Percentiles rank a stretch among this genome's conserved stretches.
Evolutionary conservation across 306 rosid species (phyloP).

Genomic region (Mimosa pudica): DNA sequence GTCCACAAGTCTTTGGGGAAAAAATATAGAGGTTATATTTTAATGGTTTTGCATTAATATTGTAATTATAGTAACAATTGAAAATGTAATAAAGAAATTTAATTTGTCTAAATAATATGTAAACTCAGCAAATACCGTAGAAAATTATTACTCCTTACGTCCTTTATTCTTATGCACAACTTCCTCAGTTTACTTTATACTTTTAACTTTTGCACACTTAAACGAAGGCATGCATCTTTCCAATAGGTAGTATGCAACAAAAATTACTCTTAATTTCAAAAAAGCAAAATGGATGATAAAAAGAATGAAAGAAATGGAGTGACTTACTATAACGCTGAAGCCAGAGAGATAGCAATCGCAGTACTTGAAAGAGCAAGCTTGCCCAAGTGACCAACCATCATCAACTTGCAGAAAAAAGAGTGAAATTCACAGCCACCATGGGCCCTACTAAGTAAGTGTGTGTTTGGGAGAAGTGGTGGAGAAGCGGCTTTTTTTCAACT

Average conservation of each 20-base stretch:
- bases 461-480: no score
- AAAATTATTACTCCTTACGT: neutral
- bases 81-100: no score
- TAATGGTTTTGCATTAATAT: no score
- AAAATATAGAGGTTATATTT: no score
- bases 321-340: constrained; percentile 60
- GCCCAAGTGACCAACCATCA: constrained; percentile 69
- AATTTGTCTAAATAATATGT: no score
- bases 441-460: constrained; percentile 58
- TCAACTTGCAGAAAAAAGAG: constrained; percentile 57
- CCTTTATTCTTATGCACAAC: neutral
- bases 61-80: no score
- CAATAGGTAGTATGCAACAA: neutral
- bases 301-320: neutral
- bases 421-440: constrained; percentile 55
- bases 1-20: no score
- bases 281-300: neutral
- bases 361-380: constrained; percentile 69
- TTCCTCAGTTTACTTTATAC: neutral
- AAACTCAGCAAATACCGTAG: no score
- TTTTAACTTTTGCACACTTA: neutral
- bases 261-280: neutral
- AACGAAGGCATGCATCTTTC: neutral
- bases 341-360: constrained; percentile 63
- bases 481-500: no score